Conservation (phyloP, 169 alveolate genomes). For the Cryptosporidium tyzzeri region DNA sequence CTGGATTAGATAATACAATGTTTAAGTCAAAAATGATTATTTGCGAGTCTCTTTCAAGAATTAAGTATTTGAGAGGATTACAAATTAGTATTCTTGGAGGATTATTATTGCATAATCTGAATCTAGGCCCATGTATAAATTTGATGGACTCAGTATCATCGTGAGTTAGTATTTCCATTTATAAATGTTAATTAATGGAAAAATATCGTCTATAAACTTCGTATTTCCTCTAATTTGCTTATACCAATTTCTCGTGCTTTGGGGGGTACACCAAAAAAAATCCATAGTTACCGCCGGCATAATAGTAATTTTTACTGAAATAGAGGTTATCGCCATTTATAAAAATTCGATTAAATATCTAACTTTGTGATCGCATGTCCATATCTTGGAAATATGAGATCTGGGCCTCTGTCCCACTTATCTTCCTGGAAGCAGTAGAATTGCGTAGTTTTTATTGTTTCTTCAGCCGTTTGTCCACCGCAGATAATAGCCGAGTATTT, state of each 20-base stretch:
- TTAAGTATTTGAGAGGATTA: slow-evolving; percentile 32
- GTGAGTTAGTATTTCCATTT: slow-evolving; percentile 60
- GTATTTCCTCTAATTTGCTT: background rate
- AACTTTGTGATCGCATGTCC: slow-evolving; percentile 56
- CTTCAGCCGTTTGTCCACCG: slow-evolving; percentile 54
- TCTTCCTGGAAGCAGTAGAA: slow-evolving; percentile 49
- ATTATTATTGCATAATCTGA: background rate
- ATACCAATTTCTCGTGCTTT: background rate
- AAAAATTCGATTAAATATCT: slow-evolving; percentile 19
- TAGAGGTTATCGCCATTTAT: background rate
- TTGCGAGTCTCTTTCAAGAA: slow-evolving; percentile 20
- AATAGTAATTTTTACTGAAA: background rate
- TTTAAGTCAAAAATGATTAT: slow-evolving; percentile 23
- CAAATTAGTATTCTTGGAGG: slow-evolving; percentile 27
- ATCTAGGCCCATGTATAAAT: slow-evolving; percentile 65
- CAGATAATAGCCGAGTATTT: slow-evolving; percentile 51
- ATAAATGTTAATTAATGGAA: background rate
- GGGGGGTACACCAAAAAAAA: background rate
- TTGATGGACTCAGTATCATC: slow-evolving; percentile 56
- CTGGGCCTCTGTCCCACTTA: slow-evolving; percentile 50
- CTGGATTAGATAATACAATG: background rate
- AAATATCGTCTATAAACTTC: background rate
- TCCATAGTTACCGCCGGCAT: slow-evolving; percentile 6
- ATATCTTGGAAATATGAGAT: slow-evolving; percentile 39
- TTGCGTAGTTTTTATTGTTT: slow-evolving; percentile 16